These are phyloP conservation scores for Didymella keratinophila DNA, from an alignment of 2,329 filamentous ascomycete species.

Conservation along the genomic window DNA sequence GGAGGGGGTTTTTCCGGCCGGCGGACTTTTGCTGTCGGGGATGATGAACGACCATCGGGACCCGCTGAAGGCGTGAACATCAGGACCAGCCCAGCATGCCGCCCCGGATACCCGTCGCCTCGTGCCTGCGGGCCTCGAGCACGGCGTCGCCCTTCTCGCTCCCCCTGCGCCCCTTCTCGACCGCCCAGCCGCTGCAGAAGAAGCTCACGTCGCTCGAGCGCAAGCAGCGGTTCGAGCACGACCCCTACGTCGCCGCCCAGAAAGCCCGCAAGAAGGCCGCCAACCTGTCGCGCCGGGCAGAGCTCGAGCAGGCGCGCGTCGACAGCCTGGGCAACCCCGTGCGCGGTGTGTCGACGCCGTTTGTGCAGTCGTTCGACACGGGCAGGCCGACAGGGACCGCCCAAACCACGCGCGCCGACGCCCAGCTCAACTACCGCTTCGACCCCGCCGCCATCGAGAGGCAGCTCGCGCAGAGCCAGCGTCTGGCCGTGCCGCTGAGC, in stretches of 20 bases:
- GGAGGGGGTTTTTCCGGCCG: background rate
- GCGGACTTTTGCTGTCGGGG: background rate
- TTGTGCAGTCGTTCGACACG: constrained; percentile 80
- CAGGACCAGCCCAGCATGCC: constrained; percentile 48
- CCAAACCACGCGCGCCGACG: constrained; percentile 36
- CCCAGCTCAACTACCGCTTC: constrained; percentile 79
- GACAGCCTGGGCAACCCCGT: constrained; percentile 78
- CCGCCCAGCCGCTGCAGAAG: constrained; percentile 69
- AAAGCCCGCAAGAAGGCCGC: constrained; percentile 83
- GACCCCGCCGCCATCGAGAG: constrained; percentile 70
- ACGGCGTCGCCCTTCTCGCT: constrained; percentile 56
- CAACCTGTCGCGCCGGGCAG: constrained; percentile 77
- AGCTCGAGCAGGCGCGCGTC: constrained; percentile 71
- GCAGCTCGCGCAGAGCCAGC: constrained; percentile 72
- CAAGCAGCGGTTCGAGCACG: constrained; percentile 71
- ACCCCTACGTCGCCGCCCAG: constrained; percentile 84
- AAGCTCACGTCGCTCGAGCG: constrained; percentile 49
- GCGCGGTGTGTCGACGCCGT: constrained; percentile 79
- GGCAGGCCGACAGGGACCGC: constrained; percentile 52
- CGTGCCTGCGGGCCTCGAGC: constrained; percentile 54
- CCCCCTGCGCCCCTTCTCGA: constrained; percentile 65
- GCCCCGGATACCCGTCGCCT: constrained; percentile 56
- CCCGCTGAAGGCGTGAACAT: background rate
- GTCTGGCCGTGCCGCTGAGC: constrained; percentile 66
- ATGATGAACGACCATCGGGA: background rate